A percentile compares a stretch with the other conserved stretches of the same genome.
Conservation (phyloP, 1,284 basidiomycete species). For the Melampsora larici-populina region DNA sequence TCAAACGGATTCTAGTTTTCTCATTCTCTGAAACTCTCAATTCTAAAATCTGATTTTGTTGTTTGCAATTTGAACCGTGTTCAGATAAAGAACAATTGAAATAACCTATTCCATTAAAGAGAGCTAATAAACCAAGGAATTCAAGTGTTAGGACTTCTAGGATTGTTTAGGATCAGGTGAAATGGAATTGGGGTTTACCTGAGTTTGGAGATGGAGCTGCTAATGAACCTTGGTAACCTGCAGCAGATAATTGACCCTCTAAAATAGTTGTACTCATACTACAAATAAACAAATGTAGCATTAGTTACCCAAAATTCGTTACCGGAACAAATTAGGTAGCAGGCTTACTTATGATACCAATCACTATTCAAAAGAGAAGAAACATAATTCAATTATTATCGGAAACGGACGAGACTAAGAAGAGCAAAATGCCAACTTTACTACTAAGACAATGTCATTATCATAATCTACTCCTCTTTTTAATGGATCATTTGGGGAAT, state of each 20-base stretch:
- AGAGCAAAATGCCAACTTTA: constrained; percentile 18
- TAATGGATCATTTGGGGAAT: constrained; percentile 51
- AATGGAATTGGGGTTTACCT: not conserved
- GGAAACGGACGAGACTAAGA: too few relatives aligned
- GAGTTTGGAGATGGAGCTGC: constrained; percentile 33
- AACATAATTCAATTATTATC: not conserved
- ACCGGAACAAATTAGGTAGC: not conserved
- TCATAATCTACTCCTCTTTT: constrained; percentile 52
- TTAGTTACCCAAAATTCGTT: not conserved
- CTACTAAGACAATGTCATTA: constrained; percentile 45
- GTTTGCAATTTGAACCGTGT: constrained; percentile 50
- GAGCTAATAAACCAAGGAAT: constrained; percentile 53
- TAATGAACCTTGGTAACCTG: constrained; percentile 32
- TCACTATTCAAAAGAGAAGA: constrained; percentile 51
- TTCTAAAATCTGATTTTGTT: constrained; percentile 19
- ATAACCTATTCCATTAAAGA: constrained; percentile 61
- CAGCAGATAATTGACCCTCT: constrained; percentile 21
- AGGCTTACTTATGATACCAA: constrained; percentile 55
- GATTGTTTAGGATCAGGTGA: not conserved
- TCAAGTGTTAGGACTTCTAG: not conserved
- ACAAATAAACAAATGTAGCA: not conserved
- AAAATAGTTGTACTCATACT: constrained; percentile 35
- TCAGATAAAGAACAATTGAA: constrained; percentile 52
- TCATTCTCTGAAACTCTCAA: constrained; percentile 50
- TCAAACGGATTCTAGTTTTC: constrained; percentile 61